Percentiles rank a stretch among this genome's conserved stretches.
These are phyloP conservation scores for Stromatinia cepivora DNA, from an alignment of 2,329 filamentous ascomycete genomes.

Conservation along the genomic window DNA sequence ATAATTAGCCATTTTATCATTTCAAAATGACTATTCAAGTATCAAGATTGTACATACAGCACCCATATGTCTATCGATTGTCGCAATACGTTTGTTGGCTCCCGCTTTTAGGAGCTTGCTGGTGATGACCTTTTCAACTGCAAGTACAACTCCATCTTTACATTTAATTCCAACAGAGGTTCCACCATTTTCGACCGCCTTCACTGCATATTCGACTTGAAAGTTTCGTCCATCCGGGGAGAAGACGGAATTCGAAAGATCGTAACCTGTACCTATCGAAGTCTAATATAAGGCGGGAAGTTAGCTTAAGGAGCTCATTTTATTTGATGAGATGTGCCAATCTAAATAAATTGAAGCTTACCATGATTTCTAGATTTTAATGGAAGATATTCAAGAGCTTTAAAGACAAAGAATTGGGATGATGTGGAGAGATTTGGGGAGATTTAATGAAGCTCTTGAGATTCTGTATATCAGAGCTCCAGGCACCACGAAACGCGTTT, in stretches of 20 bases:
- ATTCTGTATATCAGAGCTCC: slow-evolving; percentile 33
- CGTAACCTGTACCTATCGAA: slow-evolving; percentile 99
- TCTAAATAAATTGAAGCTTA: slow-evolving; percentile 34
- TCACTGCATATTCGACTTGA: slow-evolving; percentile 97
- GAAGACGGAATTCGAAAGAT: slow-evolving; percentile 99
- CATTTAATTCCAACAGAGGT: slow-evolving; percentile 95
- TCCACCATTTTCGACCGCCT: slow-evolving; percentile 97
- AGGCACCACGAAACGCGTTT: slow-evolving; percentile 40
- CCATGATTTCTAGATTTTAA: slow-evolving; percentile 36
- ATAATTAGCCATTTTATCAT: slow-evolving; percentile 25
- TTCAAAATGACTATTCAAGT: background rate
- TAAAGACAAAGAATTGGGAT: slow-evolving; percentile 24
- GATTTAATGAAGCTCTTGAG: slow-evolving; percentile 32
- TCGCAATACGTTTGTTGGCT: slow-evolving; percentile 96
- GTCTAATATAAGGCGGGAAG: slow-evolving; percentile 59
- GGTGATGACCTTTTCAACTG: slow-evolving; percentile 92
- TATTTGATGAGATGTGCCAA: background rate
- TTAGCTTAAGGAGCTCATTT: slow-evolving; percentile 29
- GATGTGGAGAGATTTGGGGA: slow-evolving; percentile 26
- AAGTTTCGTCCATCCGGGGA: slow-evolving; percentile 99
- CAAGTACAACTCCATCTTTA: slow-evolving; percentile 95
- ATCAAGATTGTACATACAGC: slow-evolving; percentile 61
- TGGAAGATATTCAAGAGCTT: slow-evolving; percentile 20
- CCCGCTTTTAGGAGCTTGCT: slow-evolving; percentile 94
- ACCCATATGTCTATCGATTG: slow-evolving; percentile 89